Percentiles rank a stretch among this genome's conserved stretches.
Evolutionary conservation across 2,329 filamentous ascomycete genomes (phyloP).

Genomic region (Nemania serpens): DNA sequence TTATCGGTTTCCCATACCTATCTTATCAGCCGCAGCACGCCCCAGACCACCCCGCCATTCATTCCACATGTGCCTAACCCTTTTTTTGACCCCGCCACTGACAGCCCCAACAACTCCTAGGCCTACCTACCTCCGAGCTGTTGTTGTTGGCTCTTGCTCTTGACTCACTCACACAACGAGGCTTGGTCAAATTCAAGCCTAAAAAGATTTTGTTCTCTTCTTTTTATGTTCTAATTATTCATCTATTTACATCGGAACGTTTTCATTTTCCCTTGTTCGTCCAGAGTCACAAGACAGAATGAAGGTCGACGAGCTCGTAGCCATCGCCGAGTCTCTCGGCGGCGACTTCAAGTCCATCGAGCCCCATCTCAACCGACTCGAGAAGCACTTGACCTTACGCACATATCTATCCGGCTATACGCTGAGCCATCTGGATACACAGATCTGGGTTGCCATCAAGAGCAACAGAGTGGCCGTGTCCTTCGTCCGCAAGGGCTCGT

Average conservation of each 20-base stretch:
- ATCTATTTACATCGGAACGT: too few species aligned
- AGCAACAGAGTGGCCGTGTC: conserved; percentile 83
- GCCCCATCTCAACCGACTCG: conserved; percentile 73
- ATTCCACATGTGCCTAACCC: not conserved
- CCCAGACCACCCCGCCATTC: conserved; percentile 23
- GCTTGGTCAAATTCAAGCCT: not conserved
- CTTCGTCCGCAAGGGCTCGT: conserved; percentile 76
- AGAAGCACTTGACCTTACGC: conserved; percentile 85
- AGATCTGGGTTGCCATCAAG: conserved; percentile 81
- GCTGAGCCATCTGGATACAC: conserved; percentile 76
- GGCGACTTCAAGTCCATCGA: conserved; percentile 85
- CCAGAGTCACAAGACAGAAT: conserved; percentile 47
- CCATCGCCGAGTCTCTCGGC: conserved; percentile 55
- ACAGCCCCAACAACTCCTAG: not conserved
- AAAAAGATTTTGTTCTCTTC: not conserved
- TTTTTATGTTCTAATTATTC: not conserved
- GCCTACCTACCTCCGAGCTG: conserved; percentile 7
- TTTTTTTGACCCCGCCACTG: conserved; percentile 33
- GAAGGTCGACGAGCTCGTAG: conserved; percentile 61
- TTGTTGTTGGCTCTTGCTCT: conserved; percentile 7
- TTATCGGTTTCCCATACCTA: too few species aligned
- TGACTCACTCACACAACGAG: conserved; percentile 23
- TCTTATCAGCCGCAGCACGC: not conserved
- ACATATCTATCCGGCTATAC: conserved; percentile 84
- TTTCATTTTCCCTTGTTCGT: not conserved